These are phyloP conservation scores for Digitaria exilis DNA, from an alignment of 202 grass and related monocot genomes.

Conservation along the genomic window DNA sequence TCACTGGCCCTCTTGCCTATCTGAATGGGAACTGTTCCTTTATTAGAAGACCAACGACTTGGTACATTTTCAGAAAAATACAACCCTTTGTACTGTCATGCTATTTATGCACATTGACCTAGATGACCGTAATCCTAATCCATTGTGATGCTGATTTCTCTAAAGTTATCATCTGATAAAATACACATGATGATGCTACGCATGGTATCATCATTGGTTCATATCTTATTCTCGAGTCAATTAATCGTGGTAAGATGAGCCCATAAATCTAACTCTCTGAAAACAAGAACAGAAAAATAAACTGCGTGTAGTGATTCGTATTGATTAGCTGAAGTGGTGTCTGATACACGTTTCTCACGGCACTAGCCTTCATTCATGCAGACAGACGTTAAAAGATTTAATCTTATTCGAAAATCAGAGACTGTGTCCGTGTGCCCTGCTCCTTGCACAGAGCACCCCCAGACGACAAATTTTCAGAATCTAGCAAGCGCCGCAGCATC, in stretches of 20 bases:
- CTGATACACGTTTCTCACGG: no score
- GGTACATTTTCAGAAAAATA: not conserved
- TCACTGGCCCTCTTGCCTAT: not conserved
- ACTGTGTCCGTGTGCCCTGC: not conserved
- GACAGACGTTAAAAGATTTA: not conserved
- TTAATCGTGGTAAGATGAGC: no score
- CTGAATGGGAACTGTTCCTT: not conserved
- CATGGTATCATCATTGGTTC: no score
- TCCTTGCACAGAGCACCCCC: not conserved
- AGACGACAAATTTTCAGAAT: not conserved
- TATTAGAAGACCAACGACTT: not conserved
- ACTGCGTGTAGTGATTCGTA: no score
- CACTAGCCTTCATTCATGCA: no score
- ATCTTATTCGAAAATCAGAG: conserved; percentile 34
- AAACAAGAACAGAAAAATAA: no score
- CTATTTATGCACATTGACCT: not conserved
- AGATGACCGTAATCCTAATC: not conserved
- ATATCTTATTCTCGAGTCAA: no score
- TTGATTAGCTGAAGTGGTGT: no score
- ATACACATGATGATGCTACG: no score
- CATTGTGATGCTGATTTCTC: no score
- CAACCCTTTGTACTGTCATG: not conserved
- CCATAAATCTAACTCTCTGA: no score
- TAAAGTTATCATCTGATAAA: no score
- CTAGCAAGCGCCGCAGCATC: not conserved